phyloP scores from a whole-genome alignment of 805 yeast species.

The Suhomyces vadensis region DNA sequence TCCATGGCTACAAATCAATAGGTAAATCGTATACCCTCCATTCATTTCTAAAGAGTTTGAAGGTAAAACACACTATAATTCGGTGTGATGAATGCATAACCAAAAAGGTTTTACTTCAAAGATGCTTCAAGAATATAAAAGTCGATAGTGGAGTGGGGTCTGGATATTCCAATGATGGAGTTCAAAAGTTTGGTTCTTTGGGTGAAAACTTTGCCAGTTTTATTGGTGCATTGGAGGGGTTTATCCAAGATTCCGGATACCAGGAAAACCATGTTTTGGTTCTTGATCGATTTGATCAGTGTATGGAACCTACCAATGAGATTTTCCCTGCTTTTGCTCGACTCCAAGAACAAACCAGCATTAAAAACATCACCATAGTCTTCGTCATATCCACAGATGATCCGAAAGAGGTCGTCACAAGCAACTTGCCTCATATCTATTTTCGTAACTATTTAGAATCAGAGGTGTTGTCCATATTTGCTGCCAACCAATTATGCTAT shows the following conservation, averaged over 20 bases:
- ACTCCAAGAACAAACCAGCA: conserved; percentile 43
- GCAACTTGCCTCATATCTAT: conserved; percentile 40
- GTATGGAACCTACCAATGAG: conserved; percentile 44
- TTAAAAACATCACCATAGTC: conserved; percentile 36
- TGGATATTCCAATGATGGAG: conserved; percentile 11
- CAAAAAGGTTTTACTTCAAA: conserved; percentile 41
- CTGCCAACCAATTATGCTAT: conserved; percentile 26
- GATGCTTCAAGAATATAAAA: conserved; percentile 39
- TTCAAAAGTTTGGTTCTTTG: conserved; percentile 23
- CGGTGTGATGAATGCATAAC: conserved; percentile 49
- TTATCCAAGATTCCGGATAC: conserved; percentile 32
- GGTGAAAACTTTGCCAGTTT: conserved; percentile 47
- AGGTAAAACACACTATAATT: conserved; percentile 30
- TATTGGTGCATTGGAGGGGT: conserved; percentile 40
- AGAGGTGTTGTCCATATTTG: conserved; percentile 40
- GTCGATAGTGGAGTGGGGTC: conserved; percentile 36
- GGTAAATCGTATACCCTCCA: conserved; percentile 48
- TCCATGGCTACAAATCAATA: conserved; percentile 51
- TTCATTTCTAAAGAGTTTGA: conserved; percentile 29
- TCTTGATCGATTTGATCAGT: conserved; percentile 49
- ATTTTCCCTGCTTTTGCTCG: conserved; percentile 41
- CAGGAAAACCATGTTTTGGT: conserved; percentile 43
- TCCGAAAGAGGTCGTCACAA: conserved; percentile 38
- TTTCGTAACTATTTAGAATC: conserved; percentile 40
- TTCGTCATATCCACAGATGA: conserved; percentile 44